These are phyloP conservation scores for Malassezia furfur DNA, from an alignment of 1,284 basidiomycete genomes.

Conservation along the genomic window DNA sequence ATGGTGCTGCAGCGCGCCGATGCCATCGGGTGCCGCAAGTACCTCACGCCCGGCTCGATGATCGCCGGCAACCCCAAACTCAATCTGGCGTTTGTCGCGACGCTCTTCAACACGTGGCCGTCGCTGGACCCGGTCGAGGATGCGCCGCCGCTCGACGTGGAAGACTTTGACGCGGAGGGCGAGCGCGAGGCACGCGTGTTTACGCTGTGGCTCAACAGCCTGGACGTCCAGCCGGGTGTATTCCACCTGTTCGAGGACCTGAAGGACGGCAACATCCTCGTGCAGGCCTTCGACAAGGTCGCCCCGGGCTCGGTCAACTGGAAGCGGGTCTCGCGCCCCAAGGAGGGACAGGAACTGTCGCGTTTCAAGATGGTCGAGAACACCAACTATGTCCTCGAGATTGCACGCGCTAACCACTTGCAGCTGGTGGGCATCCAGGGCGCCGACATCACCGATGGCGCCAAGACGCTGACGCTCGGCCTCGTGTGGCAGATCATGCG, in stretches of 20 bases:
- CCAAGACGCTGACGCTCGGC: conserved; percentile 81
- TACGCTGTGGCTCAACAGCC: conserved; percentile 92
- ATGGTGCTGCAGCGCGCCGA: conserved; percentile 87
- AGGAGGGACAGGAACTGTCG: conserved; percentile 68
- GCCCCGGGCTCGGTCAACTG: conserved; percentile 82
- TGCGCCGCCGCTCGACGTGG: conserved; percentile 62
- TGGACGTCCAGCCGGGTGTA: conserved; percentile 89
- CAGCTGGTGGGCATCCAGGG: conserved; percentile 95
- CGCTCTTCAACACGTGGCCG: conserved; percentile 95
- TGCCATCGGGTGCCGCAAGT: conserved; percentile 86
- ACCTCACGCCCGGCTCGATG: conserved; percentile 81
- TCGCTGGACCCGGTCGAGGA: conserved; percentile 67
- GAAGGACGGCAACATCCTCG: conserved; percentile 74
- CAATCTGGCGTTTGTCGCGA: conserved; percentile 95
- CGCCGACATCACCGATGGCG: conserved; percentile 87
- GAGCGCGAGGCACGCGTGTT: conserved; percentile 96
- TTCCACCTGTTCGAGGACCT: conserved; percentile 95
- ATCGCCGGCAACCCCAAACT: conserved; percentile 92
- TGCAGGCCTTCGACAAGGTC: conserved; percentile 95
- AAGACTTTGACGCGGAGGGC: conserved; percentile 97
- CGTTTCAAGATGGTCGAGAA: conserved; percentile 97
- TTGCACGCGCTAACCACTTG: conserved; percentile 84
- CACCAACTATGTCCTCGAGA: conserved; percentile 89
- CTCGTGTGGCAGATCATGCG: conserved; percentile 97
- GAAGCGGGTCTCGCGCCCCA: conserved; percentile 87